Evolutionary conservation across 805 yeast genomes (phyloP).

Genomic region (Pichia exigua): DNA sequence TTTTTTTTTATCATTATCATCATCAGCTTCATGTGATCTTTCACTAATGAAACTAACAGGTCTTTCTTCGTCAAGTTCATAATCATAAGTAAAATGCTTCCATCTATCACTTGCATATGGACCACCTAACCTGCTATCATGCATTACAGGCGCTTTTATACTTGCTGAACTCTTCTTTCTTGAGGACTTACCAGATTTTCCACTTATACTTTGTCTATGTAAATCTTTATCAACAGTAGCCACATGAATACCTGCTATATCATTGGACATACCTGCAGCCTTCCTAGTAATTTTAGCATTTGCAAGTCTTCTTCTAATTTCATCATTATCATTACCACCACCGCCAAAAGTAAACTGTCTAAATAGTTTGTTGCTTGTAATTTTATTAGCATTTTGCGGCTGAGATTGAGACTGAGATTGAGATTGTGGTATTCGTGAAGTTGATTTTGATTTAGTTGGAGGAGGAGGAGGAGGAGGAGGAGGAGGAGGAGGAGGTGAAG

Average conservation of each 20-base stretch:
- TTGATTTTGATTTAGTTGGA: background rate
- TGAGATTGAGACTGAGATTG: background rate
- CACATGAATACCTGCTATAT: conserved; percentile 36
- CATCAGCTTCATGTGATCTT: background rate
- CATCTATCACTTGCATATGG: conserved; percentile 11
- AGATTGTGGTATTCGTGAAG: background rate
- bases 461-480: no score
- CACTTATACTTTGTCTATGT: background rate
- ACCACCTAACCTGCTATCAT: conserved; percentile 6
- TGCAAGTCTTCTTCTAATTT: conserved; percentile 27
- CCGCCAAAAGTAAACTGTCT: conserved; percentile 25
- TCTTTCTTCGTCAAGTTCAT: conserved; percentile 13
- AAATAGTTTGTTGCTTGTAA: conserved; percentile 12
- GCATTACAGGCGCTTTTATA: background rate
- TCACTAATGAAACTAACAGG: conserved; percentile 15
- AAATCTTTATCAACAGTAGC: conserved; percentile 7
- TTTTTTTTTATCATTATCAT: background rate
- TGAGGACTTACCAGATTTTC: background rate
- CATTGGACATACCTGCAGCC: conserved; percentile 37
- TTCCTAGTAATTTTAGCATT: conserved; percentile 33
- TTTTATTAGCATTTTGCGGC: background rate
- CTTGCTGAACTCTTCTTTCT: background rate
- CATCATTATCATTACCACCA: conserved; percentile 25
- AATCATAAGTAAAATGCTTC: conserved; percentile 14
- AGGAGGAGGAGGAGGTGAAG: no score